Base-by-base conservation (phyloP, 768 basidiomycete species). In the Suillus sp. region DNA sequence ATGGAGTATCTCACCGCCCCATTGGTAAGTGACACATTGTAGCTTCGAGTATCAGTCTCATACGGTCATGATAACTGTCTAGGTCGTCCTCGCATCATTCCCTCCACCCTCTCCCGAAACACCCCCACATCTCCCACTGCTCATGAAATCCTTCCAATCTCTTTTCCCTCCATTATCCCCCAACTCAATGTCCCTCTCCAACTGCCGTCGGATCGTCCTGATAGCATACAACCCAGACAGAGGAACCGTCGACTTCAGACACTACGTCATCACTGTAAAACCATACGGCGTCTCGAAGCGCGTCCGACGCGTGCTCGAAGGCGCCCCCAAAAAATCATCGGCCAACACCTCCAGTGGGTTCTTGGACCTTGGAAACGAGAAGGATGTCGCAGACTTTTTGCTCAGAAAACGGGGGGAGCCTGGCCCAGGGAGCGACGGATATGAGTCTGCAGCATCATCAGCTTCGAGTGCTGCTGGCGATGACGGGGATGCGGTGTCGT, bases 141-240 rank as follows among this genome's bases (percentile, higher is more conserved):
- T 99, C 71, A 90, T 95, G 84, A 97, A 97, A 76, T 87, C 95
- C 63, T 97, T 99, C 79, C 97, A 99, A 75, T 90, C 93, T 35
- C 80, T 99, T 64, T 99, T 98, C 78, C 97, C 97, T 5, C 91
- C 97, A 0, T 92, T 99, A 54, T 83, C 92, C 13, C 93, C 93
- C 1, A 83, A 91, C 69, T 84, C 86, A 37, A 81, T 95, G 72
- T 84, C 86, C 25, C 86, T 94, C 58, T 90, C 96, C 59, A 91
- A 93, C 37, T 96, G 96, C 4, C 92, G 97, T 37, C 88, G 97
- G 69, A 90, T 99, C 61, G 93, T 99, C 38, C 89, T 99, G 57
- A 79, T 99, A 57, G 89, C 95, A 1, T 98, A 98, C 81, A 95
- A 95, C 75, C 78, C 90, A 22, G 89, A 91, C 25, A 88, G 87